Evolutionary conservation across 2,329 filamentous ascomycete genomes (phyloP).

Genomic region (Penicillium sp.): DNA sequence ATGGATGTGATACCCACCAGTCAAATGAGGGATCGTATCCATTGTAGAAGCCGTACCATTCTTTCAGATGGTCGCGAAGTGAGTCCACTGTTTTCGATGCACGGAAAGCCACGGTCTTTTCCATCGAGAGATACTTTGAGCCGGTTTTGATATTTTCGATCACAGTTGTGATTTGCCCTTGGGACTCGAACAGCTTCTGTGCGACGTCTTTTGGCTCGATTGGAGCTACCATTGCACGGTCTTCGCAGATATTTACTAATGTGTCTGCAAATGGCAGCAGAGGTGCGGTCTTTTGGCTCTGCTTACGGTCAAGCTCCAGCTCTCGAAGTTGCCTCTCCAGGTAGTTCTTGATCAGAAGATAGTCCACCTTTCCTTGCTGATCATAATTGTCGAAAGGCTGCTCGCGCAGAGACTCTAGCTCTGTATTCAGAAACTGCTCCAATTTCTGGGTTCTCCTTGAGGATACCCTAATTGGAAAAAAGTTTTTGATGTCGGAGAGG

Average conservation of each 20-base stretch:
- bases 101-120: constrained; percentile 48
- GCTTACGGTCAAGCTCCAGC: constrained; percentile 40
- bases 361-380: constrained; percentile 36
- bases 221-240: constrained; percentile 46
- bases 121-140: constrained; percentile 5
- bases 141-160: constrained; percentile 36
- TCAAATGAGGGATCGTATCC: constrained; percentile 58
- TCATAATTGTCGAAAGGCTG: constrained; percentile 33
- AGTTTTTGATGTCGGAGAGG: constrained; percentile 47
- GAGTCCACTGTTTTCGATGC: constrained; percentile 43
- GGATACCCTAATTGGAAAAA: constrained; percentile 52
- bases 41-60: constrained; percentile 53
- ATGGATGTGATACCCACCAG: constrained; percentile 56
- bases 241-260: constrained; percentile 49
- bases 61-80: constrained; percentile 44
- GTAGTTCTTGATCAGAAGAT: constrained; percentile 48
- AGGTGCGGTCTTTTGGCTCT: constrained; percentile 26
- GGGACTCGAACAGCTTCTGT: constrained; percentile 39
- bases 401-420: constrained; percentile 40
- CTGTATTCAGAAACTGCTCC: constrained; percentile 41
- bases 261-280: constrained; percentile 48
- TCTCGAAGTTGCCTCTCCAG: constrained; percentile 34
- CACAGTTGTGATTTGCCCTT: constrained; percentile 33
- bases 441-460: constrained; percentile 41
- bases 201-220: constrained; percentile 48